Base-by-base conservation (phyloP, 1,139 yeast species). In the Yamadazyma dendronema region DNA sequence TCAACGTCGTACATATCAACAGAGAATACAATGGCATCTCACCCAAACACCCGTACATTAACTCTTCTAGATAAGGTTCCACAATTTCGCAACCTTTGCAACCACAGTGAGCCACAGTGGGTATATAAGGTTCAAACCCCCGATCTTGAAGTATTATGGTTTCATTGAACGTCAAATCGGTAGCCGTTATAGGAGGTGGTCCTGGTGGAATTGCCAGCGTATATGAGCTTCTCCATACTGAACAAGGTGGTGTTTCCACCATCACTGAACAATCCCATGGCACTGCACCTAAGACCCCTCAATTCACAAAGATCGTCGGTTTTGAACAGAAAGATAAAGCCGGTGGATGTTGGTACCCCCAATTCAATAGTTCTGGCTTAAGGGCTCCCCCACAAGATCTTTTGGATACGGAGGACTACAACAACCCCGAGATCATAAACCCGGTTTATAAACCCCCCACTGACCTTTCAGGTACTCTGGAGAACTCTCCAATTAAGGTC, bases 141-240 rank as follows among this genome's bases (percentile, higher is more conserved):
- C n/a, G n/a, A n/a, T n/a, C n/a, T n/a, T n/a, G n/a, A n/a, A n/a
- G 9, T 26, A 14, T 13, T 16, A 37, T 37, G 40, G 25, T 31
- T 16, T 17, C 28, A 6, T 33, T 40, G 12, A 33, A 47, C 33
- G 57, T 61, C 31, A 40, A 59, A 17, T 49, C 54, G 4, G 56
- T 65, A 31, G 71, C 62, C 2, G 58, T 65, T 8, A 54, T 65
- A 16, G 71, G 71, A 1, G 65, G 61, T 15, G 71, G 71, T 6
- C 71, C 70, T 2, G 65, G 59, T 2, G 71, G 71, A 1, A 46
- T 65, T 28, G 69, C 69, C 12, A 47, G 67, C 1, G 46, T 64
- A 11, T 64, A 63, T 39, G 71, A 65, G 43, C 50, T 65, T 29
- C 47, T 60, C 6, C 70, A 65, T 44, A 62, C 68, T 2, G 51